Percentiles rank a stretch among this genome's conserved stretches.
Conservation (phyloP, 148 eudicot species). For the Rhododendron kiyosumense region DNA sequence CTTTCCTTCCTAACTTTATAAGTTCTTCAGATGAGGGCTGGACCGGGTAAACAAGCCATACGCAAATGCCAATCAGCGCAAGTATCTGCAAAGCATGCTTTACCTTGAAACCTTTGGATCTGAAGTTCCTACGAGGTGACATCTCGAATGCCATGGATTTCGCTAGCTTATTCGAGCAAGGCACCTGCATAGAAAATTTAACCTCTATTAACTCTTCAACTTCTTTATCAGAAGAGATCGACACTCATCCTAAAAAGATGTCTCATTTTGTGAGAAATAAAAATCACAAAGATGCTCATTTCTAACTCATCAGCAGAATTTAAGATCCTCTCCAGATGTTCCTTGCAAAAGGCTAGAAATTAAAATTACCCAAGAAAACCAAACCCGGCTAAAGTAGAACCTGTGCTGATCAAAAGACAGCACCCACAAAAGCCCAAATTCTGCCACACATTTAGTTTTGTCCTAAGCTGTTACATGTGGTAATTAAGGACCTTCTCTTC, state of each 20-base stretch:
- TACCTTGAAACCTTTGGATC: slow-evolving; percentile 73
- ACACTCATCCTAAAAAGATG: neutral
- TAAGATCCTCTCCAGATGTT: neutral
- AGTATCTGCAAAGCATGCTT: slow-evolving; percentile 72
- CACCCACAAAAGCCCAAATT: neutral
- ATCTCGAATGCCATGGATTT: slow-evolving; percentile 45
- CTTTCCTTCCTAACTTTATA: slow-evolving; percentile 67
- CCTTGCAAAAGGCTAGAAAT: neutral
- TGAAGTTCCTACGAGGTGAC: slow-evolving; percentile 66
- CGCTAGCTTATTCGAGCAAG: neutral
- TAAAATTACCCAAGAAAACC: neutral
- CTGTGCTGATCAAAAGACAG: neutral
- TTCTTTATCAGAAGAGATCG: neutral
- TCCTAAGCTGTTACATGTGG: neutral
- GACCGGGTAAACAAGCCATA: slow-evolving; percentile 76
- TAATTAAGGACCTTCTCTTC: neutral
- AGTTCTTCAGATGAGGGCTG: slow-evolving; percentile 37
- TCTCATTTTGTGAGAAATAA: neutral
- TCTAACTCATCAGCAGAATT: neutral
- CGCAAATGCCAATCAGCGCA: slow-evolving; percentile 53
- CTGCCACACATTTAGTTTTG: neutral
- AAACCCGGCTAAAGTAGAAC: neutral
- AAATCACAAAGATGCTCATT: too few relatives aligned
- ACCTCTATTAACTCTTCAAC: neutral
- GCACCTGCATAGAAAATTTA: neutral